Conservation (phyloP, 2,329 filamentous ascomycete genomes). For the Ophiognomonia clavigignenti-juglandacearum region DNA sequence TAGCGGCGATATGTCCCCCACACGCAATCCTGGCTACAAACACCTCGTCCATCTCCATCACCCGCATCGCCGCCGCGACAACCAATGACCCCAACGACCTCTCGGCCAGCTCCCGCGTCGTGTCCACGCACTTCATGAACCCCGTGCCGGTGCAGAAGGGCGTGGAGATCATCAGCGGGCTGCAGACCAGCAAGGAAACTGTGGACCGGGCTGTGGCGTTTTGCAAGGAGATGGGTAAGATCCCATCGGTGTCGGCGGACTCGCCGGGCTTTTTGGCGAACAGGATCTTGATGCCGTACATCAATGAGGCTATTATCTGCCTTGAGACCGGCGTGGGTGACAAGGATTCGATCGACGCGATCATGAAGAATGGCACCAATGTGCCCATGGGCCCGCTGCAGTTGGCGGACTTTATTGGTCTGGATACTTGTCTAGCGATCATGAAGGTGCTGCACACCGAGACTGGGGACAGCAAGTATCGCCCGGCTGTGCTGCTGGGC, state of each 20-base stretch:
- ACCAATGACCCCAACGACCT: slow-evolving; percentile 73
- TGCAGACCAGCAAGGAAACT: slow-evolving; percentile 82
- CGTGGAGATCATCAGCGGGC: slow-evolving; percentile 91
- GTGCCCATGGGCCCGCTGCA: slow-evolving; percentile 96
- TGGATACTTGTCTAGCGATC: slow-evolving; percentile 93
- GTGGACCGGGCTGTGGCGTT: slow-evolving; percentile 79
- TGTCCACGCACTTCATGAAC: slow-evolving; percentile 99
- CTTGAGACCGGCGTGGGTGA: slow-evolving; percentile 87
- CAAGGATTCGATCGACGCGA: slow-evolving; percentile 88
- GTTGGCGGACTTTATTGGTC: slow-evolving; percentile 92
- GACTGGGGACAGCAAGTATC: slow-evolving; percentile 93
- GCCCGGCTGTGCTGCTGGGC: slow-evolving; percentile 77
- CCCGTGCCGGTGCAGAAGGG: slow-evolving; percentile 95
- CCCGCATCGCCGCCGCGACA: slow-evolving; percentile 86
- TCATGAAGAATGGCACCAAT: slow-evolving; percentile 99
- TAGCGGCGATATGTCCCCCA: slow-evolving; percentile 75
- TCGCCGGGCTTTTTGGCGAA: slow-evolving; percentile 94
- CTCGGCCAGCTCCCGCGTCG: slow-evolving; percentile 77
- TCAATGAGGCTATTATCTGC: slow-evolving; percentile 96
- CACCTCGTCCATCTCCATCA: slow-evolving; percentile 98
- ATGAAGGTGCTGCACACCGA: slow-evolving; percentile 93
- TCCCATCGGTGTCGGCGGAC: slow-evolving; percentile 82
- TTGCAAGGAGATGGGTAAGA: slow-evolving; percentile 88
- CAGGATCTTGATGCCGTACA: slow-evolving; percentile 97
- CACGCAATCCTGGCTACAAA: slow-evolving; percentile 95